A percentile compares a stretch with the other conserved stretches of the same genome.
Evolutionary conservation across 345 rosid species (phyloP).

Genomic region (Sonneratia caseolaris): DNA sequence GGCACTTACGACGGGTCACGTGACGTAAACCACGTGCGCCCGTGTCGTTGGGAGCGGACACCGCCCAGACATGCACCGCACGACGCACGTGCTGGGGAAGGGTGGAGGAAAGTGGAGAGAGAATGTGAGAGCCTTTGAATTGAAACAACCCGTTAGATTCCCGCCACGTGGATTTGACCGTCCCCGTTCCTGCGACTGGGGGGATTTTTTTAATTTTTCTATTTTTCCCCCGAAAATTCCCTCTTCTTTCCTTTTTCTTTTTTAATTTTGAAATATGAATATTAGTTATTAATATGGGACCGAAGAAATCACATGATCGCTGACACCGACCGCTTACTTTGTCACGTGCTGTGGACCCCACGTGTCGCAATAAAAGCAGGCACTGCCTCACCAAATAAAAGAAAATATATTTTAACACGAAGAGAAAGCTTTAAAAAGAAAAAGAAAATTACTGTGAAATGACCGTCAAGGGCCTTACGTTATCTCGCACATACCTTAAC

Average conservation of each 20-base stretch:
- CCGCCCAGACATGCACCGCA: slow-evolving; percentile 16
- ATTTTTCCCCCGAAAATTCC: not conserved
- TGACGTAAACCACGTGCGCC: slow-evolving; percentile 24
- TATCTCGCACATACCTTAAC: too few relatives aligned
- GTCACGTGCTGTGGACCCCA: slow-evolving; percentile 52
- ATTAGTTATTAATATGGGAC: not conserved
- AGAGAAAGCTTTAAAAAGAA: too few relatives aligned
- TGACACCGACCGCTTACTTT: not conserved
- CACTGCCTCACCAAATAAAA: not conserved
- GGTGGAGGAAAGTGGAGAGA: slow-evolving; percentile 16
- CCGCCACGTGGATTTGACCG: slow-evolving; percentile 26
- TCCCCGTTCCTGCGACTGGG: not conserved
- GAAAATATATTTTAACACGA: too few relatives aligned
- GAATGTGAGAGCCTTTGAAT: too few relatives aligned
- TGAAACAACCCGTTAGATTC: slow-evolving; percentile 4
- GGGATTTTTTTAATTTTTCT: not conserved
- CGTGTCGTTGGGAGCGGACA: slow-evolving; percentile 16
- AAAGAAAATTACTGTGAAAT: too few relatives aligned
- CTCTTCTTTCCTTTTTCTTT: too few relatives aligned
- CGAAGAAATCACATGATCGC: not conserved
- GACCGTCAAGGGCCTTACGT: too few relatives aligned
- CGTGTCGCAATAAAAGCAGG: not conserved
- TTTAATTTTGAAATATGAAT: too few relatives aligned
- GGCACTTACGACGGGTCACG: slow-evolving; percentile 11
- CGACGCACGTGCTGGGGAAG: slow-evolving; percentile 38